phyloP scores from a whole-genome alignment of 495 filamentous ascomycete species.

The Trichoderma erinaceum region DNA sequence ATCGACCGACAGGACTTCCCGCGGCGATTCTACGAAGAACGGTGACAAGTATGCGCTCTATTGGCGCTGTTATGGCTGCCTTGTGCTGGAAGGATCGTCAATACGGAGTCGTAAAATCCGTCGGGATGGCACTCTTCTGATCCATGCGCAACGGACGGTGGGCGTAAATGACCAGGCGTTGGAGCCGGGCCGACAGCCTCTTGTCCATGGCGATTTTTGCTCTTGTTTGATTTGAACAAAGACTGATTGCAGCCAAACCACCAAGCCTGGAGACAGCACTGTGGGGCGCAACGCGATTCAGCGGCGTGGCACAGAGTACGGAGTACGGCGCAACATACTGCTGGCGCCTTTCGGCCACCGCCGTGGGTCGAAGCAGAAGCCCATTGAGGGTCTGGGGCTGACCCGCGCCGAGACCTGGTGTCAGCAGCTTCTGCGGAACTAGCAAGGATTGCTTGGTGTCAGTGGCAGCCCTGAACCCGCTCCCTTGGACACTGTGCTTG shows the following conservation, averaged over 20 bases:
- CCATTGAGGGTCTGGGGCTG: slow-evolving; percentile 12
- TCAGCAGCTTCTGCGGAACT: slow-evolving; percentile 13
- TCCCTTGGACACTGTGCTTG: slow-evolving; percentile 10
- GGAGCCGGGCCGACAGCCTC: slow-evolving; percentile 6
- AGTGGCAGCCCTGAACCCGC: not conserved
- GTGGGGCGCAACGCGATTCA: slow-evolving; percentile 10
- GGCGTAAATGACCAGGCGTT: not conserved
- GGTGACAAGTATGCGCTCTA: not conserved
- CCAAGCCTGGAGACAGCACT: not conserved
- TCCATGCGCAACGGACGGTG: not conserved
- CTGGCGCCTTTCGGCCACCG: slow-evolving; percentile 13
- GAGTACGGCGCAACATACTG: slow-evolving; percentile 8
- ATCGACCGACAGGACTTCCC: not conserved
- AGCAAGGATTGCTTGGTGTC: slow-evolving; percentile 9
- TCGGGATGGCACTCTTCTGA: not conserved
- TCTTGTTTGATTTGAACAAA: not conserved
- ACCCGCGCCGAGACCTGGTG: slow-evolving; percentile 11
- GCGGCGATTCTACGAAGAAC: not conserved
- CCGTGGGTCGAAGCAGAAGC: slow-evolving; percentile 8
- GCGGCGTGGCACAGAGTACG: slow-evolving; percentile 2
- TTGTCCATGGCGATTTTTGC: not conserved
- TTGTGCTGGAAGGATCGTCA: not conserved
- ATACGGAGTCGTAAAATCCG: not conserved
- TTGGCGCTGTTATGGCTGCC: not conserved
- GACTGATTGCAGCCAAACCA: slow-evolving; percentile 1